Conservation (phyloP, 1,284 basidiomycete genomes). For the Paramarasmius palmivorus region DNA sequence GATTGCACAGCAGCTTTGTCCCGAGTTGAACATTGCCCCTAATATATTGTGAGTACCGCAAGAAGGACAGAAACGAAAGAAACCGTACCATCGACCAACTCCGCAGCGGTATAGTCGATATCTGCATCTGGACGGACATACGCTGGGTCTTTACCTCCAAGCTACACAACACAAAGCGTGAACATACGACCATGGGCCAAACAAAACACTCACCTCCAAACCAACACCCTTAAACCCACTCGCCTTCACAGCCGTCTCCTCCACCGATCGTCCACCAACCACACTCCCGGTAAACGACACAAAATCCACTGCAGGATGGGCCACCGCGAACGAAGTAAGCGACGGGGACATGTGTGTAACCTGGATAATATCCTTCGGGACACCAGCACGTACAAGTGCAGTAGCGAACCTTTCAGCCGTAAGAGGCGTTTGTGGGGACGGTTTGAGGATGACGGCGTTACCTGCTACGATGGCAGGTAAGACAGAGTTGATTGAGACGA, state of each 20-base stretch:
- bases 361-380: slow-evolving; percentile 77
- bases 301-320: slow-evolving; percentile 74
- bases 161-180: slow-evolving; percentile 43
- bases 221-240: slow-evolving; percentile 79
- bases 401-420: slow-evolving; percentile 80
- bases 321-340: slow-evolving; percentile 64
- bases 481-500: slow-evolving; percentile 87
- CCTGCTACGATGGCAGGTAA: slow-evolving; percentile 88
- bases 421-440: slow-evolving; percentile 92
- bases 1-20: slow-evolving; percentile 88
- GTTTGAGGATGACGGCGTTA: slow-evolving; percentile 90
- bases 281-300: slow-evolving; percentile 93
- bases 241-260: slow-evolving; percentile 58
- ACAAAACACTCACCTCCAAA: slow-evolving; percentile 56
- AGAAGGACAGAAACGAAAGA: neutral
- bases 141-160: slow-evolving; percentile 96
- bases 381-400: slow-evolving; percentile 72
- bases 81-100: slow-evolving; percentile 83
- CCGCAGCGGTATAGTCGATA: slow-evolving; percentile 77
- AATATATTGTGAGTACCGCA: neutral
- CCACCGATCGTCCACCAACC: slow-evolving; percentile 62
- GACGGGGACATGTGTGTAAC: slow-evolving; percentile 78
- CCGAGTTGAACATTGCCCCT: slow-evolving; percentile 95
- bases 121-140: slow-evolving; percentile 90
- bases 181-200: neutral